Evolutionary conservation across 495 filamentous ascomycete species (phyloP).

Genomic region (Penicillium soppii): DNA sequence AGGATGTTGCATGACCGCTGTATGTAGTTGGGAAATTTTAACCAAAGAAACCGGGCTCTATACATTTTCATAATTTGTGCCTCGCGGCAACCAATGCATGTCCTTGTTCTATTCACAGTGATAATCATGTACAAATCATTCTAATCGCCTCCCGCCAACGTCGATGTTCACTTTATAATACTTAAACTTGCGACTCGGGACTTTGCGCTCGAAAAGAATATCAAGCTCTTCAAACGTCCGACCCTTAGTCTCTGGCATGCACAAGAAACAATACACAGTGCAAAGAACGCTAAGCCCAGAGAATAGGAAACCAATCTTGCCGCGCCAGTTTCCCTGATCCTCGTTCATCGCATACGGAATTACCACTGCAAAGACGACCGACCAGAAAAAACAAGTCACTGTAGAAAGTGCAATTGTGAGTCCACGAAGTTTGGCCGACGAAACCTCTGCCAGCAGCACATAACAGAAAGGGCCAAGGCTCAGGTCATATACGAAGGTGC

Average conservation of each 20-base stretch:
- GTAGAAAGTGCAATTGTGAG: slow-evolving; percentile 65
- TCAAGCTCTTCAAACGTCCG: slow-evolving; percentile 62
- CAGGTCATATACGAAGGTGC: slow-evolving; percentile 58
- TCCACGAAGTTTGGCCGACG: slow-evolving; percentile 56
- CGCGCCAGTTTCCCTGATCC: slow-evolving; percentile 58
- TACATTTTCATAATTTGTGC: too few species aligned
- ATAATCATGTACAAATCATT: too few species aligned
- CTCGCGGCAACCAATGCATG: too few species aligned
- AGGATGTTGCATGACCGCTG: too few species aligned
- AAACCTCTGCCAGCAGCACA: slow-evolving; percentile 61
- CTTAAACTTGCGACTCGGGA: slow-evolving; percentile 37
- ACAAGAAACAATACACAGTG: slow-evolving; percentile 49
- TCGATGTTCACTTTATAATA: neutral
- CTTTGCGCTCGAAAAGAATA: slow-evolving; percentile 47
- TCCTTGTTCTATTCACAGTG: too few species aligned
- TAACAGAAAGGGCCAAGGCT: slow-evolving; percentile 64
- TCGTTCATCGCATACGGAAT: slow-evolving; percentile 69
- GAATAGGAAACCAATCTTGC: slow-evolving; percentile 69
- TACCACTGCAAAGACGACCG: slow-evolving; percentile 60
- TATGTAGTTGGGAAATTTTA: too few species aligned
- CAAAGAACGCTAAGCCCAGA: slow-evolving; percentile 49
- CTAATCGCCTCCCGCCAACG: neutral
- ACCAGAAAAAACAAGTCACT: slow-evolving; percentile 54
- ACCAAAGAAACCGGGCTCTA: too few species aligned
- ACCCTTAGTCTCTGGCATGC: slow-evolving; percentile 61